phyloP scores from a whole-genome alignment of 2,329 filamentous ascomycete species.

The Lasiodiplodia sp. region DNA sequence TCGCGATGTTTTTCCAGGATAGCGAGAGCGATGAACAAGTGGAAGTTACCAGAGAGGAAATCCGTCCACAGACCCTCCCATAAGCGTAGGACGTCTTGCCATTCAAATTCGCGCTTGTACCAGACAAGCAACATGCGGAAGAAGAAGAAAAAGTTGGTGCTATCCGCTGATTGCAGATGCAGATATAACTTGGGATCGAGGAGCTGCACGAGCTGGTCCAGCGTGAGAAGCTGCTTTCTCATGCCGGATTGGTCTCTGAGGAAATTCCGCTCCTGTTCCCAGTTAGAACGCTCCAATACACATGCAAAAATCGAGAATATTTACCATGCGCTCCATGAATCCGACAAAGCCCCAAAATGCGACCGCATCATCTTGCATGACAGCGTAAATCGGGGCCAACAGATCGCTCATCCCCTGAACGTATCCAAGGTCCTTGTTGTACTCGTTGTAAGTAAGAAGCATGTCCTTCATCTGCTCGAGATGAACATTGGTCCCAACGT shows the following conservation, averaged over 20 bases:
- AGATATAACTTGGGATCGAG: constrained; percentile 95
- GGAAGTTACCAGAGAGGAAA: constrained; percentile 85
- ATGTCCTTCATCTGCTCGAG: constrained; percentile 99
- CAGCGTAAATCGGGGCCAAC: constrained; percentile 92
- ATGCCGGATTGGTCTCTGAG: constrained; percentile 95
- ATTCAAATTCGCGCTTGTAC: constrained; percentile 97
- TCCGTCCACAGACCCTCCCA: constrained; percentile 98
- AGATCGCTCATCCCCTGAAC: constrained; percentile 99
- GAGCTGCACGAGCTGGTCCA: constrained; percentile 94
- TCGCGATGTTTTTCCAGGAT: constrained; percentile 96
- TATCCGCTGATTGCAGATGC: constrained; percentile 88
- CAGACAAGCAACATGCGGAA: constrained; percentile 98
- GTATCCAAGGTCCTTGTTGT: constrained; percentile 93
- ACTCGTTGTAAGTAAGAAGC: constrained; percentile 97
- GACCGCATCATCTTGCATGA: constrained; percentile 95
- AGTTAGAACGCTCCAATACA: background rate
- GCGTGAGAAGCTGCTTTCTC: constrained; percentile 85
- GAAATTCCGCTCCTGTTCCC: constrained; percentile 80
- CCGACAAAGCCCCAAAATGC: constrained; percentile 96
- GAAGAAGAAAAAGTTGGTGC: constrained; percentile 99
- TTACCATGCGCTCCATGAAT: constrained; percentile 94
- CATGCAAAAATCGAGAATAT: constrained; percentile 13
- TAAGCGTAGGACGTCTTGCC: constrained; percentile 82
- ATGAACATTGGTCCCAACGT: constrained; percentile 93
- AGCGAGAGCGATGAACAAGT: constrained; percentile 90